Evolutionary conservation across 768 basidiomycete genomes (phyloP).

Genomic region (Terana coerulea): DNA sequence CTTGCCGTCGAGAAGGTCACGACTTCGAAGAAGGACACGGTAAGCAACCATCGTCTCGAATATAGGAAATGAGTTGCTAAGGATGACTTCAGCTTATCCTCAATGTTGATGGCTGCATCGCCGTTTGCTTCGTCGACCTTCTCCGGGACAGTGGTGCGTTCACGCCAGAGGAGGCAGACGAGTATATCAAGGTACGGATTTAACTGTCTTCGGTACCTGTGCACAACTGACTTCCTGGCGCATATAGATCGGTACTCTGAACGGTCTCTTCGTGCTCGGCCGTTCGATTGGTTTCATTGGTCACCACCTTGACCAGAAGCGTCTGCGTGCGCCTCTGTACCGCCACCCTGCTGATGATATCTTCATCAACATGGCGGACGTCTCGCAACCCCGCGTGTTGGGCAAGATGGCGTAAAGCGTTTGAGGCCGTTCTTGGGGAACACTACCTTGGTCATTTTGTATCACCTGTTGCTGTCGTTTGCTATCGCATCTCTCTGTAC

Average conservation of each 20-base stretch:
- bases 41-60: conserved; percentile 29
- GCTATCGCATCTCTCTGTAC: conserved; percentile 1
- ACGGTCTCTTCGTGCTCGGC: conserved; percentile 95
- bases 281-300: conserved; percentile 98
- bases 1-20: conserved; percentile 98
- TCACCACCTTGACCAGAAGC: conserved; percentile 95
- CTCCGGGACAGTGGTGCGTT: conserved; percentile 91
- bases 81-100: conserved; percentile 71
- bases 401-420: conserved; percentile 33
- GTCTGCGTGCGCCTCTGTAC: conserved; percentile 89
- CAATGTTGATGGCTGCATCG: conserved; percentile 95
- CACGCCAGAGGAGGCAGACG: conserved; percentile 92
- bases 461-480: background rate
- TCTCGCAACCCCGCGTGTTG: conserved; percentile 77
- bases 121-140: conserved; percentile 94
- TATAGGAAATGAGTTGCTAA: background rate
- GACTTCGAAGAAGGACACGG: conserved; percentile 95
- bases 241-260: conserved; percentile 77
- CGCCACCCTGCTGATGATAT: conserved; percentile 94
- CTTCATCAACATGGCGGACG: conserved; percentile 91
- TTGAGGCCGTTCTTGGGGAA: background rate
- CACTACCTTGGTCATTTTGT: background rate
- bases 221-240: conserved; percentile 4
- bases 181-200: conserved; percentile 77
- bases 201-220: background rate